A percentile compares a stretch with the other conserved stretches of the same genome.
These are phyloP conservation scores for Penicillium chermesinum DNA, from an alignment of 495 filamentous ascomycete genomes.

Conservation along the genomic window DNA sequence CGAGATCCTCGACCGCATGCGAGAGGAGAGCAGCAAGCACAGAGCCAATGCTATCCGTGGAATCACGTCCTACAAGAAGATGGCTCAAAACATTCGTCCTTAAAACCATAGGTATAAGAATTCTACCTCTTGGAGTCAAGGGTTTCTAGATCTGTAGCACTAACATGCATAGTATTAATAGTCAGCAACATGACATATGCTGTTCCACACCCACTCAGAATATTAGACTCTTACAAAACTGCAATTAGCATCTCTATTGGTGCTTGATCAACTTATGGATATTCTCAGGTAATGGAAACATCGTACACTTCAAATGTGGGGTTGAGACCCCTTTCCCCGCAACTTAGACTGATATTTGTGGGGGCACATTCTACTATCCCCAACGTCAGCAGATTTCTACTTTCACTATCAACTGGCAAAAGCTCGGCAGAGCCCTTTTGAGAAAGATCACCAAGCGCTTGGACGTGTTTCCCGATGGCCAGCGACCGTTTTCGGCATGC, in stretches of 20 bases:
- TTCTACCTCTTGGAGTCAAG: too few species aligned
- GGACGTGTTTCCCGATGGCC: background rate
- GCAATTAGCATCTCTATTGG: too few species aligned
- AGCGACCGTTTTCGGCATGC: background rate
- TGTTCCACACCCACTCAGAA: too few species aligned
- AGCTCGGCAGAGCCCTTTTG: background rate
- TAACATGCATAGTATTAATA: too few species aligned
- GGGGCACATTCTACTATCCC: background rate
- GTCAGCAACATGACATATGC: too few species aligned
- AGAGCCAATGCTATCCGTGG: conserved; percentile 18
- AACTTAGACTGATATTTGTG: background rate
- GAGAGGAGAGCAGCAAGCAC: conserved; percentile 33
- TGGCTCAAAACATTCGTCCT: background rate
- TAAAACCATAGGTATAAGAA: too few species aligned
- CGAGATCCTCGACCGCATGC: conserved; percentile 69
- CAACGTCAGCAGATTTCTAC: too few species aligned
- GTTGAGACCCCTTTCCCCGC: background rate
- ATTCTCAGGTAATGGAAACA: background rate
- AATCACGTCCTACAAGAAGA: conserved; percentile 16
- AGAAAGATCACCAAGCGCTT: background rate
- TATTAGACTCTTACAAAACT: too few species aligned
- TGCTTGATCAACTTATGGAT: background rate
- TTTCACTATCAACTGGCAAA: too few species aligned
- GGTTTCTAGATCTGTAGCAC: too few species aligned
- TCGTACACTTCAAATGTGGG: background rate